Percentiles rank a stretch among this genome's conserved stretches.
These are phyloP conservation scores for Calonectria pauciramosa DNA, from an alignment of 2,329 filamentous ascomycete species.

Conservation along the genomic window DNA sequence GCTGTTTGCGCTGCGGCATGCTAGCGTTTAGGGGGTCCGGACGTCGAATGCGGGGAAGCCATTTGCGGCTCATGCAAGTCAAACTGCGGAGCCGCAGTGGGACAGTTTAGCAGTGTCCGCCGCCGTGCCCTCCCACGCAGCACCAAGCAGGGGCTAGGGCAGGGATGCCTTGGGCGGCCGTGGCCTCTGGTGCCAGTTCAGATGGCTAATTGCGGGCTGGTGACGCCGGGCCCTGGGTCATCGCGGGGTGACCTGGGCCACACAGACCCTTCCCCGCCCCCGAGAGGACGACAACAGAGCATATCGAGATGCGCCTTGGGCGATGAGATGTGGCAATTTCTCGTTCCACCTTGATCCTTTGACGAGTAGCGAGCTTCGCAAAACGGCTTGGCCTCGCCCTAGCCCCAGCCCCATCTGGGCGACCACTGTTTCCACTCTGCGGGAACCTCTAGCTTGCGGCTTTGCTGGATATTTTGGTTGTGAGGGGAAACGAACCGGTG, in stretches of 20 bases:
- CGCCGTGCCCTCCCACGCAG: conserved; percentile 18
- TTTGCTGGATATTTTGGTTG: conserved; percentile 22
- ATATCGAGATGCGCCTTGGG: conserved; percentile 25
- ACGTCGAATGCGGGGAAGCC: conserved; percentile 44
- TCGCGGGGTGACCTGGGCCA: conserved; percentile 42
- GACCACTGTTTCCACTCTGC: conserved; percentile 14
- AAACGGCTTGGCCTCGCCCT: neutral
- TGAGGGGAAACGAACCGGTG: conserved; percentile 34
- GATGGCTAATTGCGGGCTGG: conserved; percentile 39
- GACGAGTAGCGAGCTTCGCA: neutral
- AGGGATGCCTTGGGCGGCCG: conserved; percentile 25
- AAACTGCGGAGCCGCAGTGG: conserved; percentile 49
- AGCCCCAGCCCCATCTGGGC: neutral
- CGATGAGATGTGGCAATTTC: conserved; percentile 31
- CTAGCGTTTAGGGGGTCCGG: conserved; percentile 32
- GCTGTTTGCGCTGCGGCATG: conserved; percentile 30
- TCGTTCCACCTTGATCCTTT: conserved; percentile 22
- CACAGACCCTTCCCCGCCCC: conserved; percentile 37
- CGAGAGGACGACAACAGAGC: conserved; percentile 30
- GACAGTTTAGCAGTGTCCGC: conserved; percentile 31
- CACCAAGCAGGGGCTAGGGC: conserved; percentile 21
- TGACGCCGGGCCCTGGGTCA: conserved; percentile 26
- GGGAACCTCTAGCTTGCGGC: conserved; percentile 23
- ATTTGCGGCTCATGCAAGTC: conserved; percentile 50
- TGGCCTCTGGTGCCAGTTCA: conserved; percentile 33